Conservation (phyloP, 371 early-diverging fungal genomes). For the Mortierella sp. region DNA sequence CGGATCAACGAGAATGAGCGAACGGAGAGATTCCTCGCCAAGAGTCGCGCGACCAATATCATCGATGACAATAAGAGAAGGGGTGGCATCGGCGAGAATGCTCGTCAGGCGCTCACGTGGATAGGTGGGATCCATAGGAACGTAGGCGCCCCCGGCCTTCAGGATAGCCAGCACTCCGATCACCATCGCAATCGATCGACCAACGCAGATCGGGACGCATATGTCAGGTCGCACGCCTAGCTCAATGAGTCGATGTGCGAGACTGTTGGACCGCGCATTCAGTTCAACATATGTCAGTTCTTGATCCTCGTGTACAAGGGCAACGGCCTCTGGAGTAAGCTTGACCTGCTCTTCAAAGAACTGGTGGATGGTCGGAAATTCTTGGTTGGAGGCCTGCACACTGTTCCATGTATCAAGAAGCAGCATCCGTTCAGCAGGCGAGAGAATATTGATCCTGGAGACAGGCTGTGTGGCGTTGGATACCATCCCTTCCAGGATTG, state of each 20-base stretch:
- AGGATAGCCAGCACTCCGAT: conserved; percentile 7
- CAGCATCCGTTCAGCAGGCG: conserved; percentile 3
- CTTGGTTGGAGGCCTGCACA: not conserved
- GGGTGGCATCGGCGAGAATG: conserved; percentile 11
- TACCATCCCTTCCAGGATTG: conserved; percentile 4
- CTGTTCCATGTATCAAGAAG: conserved; percentile 15
- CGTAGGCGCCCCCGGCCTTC: conserved; percentile 21
- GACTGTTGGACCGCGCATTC: conserved; percentile 3
- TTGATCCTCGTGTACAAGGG: conserved; percentile 13
- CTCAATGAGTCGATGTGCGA: conserved; percentile 4
- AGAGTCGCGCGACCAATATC: not conserved
- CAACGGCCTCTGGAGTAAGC: conserved; percentile 17
- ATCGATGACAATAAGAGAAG: conserved; percentile 1
- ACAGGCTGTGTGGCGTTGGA: conserved; percentile 2
- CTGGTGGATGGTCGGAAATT: conserved; percentile 2
- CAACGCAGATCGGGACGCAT: conserved; percentile 10
- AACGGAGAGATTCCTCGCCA: not conserved
- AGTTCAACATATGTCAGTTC: conserved; percentile 11
- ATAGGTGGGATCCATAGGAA: conserved; percentile 19
- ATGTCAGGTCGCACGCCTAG: conserved; percentile 8
- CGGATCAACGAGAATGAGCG: not conserved
- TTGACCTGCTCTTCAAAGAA: conserved; percentile 14
- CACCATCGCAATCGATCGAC: conserved; percentile 11
- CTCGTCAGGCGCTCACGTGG: conserved; percentile 10
- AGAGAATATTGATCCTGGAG: conserved; percentile 1